Percentiles rank a stretch among this genome's conserved stretches.
These are phyloP conservation scores for Coemansia nantahalensis DNA, from an alignment of 192 early-diverging fungal genomes.

Conservation along the genomic window DNA sequence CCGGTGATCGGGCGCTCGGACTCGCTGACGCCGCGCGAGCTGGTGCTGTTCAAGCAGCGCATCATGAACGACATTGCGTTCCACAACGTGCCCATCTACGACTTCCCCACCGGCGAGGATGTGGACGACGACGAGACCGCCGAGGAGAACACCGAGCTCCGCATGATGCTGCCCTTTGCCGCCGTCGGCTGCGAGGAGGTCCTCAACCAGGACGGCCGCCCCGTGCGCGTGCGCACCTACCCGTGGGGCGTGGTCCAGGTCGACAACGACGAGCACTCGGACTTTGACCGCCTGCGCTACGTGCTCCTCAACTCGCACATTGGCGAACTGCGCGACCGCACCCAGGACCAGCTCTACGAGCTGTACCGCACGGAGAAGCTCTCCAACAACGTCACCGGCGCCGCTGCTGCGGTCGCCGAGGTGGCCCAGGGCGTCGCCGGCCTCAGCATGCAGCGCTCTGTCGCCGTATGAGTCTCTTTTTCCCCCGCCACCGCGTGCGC, in stretches of 20 bases:
- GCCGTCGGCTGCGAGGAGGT: slow-evolving; percentile 94
- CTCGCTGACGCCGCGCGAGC: slow-evolving; percentile 83
- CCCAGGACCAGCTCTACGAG: slow-evolving; percentile 93
- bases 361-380: slow-evolving; percentile 94
- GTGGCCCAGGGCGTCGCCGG: not conserved
- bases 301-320: slow-evolving; percentile 95
- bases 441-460: slow-evolving; percentile 7
- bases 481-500: too few relatives aligned
- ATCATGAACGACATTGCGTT: slow-evolving; percentile 97
- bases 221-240: slow-evolving; percentile 90
- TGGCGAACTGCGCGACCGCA: slow-evolving; percentile 96
- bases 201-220: slow-evolving; percentile 77
- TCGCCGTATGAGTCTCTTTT: too few relatives aligned
- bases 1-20: slow-evolving; percentile 96
- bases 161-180: slow-evolving; percentile 89
- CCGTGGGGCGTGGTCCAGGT: slow-evolving; percentile 97
- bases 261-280: slow-evolving; percentile 95
- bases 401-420: not conserved
- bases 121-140: slow-evolving; percentile 99
- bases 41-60: slow-evolving; percentile 85
- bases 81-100: slow-evolving; percentile 96
- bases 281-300: slow-evolving; percentile 93
- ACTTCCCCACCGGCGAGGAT: slow-evolving; percentile 95
- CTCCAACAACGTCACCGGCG: slow-evolving; percentile 22
- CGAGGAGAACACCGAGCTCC: slow-evolving; percentile 96